Conservation (phyloP, 2,329 filamentous ascomycete species). For the Arthrocladium fulminans region DNA sequence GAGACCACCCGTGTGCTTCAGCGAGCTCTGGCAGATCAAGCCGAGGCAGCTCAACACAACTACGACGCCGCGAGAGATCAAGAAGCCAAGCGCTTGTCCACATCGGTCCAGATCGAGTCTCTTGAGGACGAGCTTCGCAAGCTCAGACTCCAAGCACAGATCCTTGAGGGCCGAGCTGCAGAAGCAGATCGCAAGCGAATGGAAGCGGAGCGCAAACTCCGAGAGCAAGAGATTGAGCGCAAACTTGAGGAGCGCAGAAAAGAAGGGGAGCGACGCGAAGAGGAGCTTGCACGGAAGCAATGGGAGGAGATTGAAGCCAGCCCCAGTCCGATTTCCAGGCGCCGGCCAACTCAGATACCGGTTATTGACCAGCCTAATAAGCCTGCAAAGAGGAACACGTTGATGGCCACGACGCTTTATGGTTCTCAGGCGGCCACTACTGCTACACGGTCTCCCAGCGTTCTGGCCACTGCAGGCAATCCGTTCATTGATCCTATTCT, state of each 20-base stretch:
- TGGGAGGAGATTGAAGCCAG: constrained; percentile 9
- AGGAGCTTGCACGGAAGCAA: constrained; percentile 1
- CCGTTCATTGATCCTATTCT: constrained; percentile 3
- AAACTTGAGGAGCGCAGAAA: neutral
- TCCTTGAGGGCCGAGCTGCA: constrained; percentile 1
- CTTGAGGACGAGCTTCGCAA: constrained; percentile 2
- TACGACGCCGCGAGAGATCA: constrained; percentile 4
- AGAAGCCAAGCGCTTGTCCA: neutral
- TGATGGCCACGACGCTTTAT: neutral
- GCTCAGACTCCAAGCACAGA: neutral
- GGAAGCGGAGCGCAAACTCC: constrained; percentile 3
- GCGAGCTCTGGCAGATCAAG: constrained; percentile 6
- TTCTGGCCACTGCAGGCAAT: constrained; percentile 1
- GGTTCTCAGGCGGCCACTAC: neutral
- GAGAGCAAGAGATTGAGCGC: constrained; percentile 2
- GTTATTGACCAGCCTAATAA: neutral
- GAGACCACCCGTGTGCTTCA: constrained; percentile 1
- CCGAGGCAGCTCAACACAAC: constrained; percentile 5
- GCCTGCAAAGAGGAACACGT: neutral
- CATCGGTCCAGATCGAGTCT: neutral
- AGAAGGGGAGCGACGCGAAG: neutral
- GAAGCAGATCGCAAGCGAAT: constrained; percentile 3
- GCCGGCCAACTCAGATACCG: neutral
- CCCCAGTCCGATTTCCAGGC: neutral
- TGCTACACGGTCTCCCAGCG: neutral